Evolutionary conservation across 1,284 basidiomycete species (phyloP).

Genomic region (Pseudozyma tsukubaensis): DNA sequence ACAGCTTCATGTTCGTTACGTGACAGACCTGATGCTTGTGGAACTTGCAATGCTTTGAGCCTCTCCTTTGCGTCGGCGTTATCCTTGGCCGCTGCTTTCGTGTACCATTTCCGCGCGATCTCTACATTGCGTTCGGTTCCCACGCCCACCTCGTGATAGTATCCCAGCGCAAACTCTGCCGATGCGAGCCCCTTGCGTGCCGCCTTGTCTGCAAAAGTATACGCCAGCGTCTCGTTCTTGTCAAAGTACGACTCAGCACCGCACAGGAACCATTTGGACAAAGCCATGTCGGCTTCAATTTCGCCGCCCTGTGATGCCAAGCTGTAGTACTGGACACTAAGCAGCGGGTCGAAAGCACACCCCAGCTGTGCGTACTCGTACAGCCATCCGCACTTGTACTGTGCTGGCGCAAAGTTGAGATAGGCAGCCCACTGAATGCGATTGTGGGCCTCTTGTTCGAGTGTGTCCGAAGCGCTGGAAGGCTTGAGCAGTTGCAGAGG

Average conservation of each 20-base stretch:
- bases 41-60: slow-evolving; percentile 76
- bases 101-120: slow-evolving; percentile 78
- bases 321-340: slow-evolving; percentile 92
- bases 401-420: slow-evolving; percentile 85
- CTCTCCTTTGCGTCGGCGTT: slow-evolving; percentile 84
- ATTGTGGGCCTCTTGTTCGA: slow-evolving; percentile 51
- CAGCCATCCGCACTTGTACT: slow-evolving; percentile 87
- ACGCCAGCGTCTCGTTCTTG: slow-evolving; percentile 87
- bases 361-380: slow-evolving; percentile 90
- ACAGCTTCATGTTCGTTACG: slow-evolving; percentile 82
- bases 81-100: slow-evolving; percentile 77
- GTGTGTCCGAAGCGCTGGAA: slow-evolving; percentile 59
- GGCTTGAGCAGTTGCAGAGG: slow-evolving; percentile 46
- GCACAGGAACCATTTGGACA: slow-evolving; percentile 94
- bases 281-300: slow-evolving; percentile 92
- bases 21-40: slow-evolving; percentile 72
- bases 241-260: slow-evolving; percentile 83
- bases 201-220: slow-evolving; percentile 91
- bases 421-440: slow-evolving; percentile 83
- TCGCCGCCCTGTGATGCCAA: slow-evolving; percentile 76
- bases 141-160: slow-evolving; percentile 80
- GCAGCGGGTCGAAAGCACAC: slow-evolving; percentile 86
- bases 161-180: slow-evolving; percentile 94
- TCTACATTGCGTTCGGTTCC: slow-evolving; percentile 73
- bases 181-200: slow-evolving; percentile 81